Evolutionary conservation across 192 early-diverging fungal species (phyloP).

Genomic region (Cetraspora pellucida): DNA sequence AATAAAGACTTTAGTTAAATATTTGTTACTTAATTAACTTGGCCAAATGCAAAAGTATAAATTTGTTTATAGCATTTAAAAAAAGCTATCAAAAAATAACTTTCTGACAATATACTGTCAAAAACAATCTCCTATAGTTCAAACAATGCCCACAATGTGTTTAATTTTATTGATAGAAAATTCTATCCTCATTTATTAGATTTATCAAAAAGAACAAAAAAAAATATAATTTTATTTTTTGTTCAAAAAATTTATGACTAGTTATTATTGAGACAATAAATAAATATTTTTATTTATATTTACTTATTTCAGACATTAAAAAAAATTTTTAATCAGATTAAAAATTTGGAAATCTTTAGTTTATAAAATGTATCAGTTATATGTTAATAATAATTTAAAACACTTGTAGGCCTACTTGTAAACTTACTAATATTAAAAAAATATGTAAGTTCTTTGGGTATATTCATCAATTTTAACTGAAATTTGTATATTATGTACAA

Average conservation of each 20-base stretch:
- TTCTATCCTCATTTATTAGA: not conserved
- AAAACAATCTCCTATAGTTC: slow-evolving; percentile 5
- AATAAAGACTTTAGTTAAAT: not conserved
- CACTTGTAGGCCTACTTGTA: not conserved
- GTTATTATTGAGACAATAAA: not conserved
- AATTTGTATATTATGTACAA: not conserved
- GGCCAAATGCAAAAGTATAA: not conserved
- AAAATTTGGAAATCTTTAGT: not conserved
- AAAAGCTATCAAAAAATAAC: not conserved
- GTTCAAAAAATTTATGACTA: not conserved
- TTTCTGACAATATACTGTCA: not conserved
- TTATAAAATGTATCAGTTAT: not conserved
- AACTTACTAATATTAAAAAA: not conserved
- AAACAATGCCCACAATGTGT: not conserved
- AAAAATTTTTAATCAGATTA: not conserved
- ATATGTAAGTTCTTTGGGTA: not conserved
- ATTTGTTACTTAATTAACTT: not conserved
- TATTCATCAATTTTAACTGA: too few species aligned
- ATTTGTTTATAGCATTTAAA: not conserved
- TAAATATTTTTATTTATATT: slow-evolving; percentile 7
- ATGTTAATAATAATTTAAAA: not conserved
- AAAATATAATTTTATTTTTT: not conserved
- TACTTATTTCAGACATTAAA: not conserved
- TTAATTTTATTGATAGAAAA: not conserved
- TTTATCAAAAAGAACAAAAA: not conserved